Evolutionary conservation across 2,329 filamentous ascomycete species (phyloP), one percentile per base, ranked within the genome.

Genomic region (Botrytis byssoidea): DNA sequence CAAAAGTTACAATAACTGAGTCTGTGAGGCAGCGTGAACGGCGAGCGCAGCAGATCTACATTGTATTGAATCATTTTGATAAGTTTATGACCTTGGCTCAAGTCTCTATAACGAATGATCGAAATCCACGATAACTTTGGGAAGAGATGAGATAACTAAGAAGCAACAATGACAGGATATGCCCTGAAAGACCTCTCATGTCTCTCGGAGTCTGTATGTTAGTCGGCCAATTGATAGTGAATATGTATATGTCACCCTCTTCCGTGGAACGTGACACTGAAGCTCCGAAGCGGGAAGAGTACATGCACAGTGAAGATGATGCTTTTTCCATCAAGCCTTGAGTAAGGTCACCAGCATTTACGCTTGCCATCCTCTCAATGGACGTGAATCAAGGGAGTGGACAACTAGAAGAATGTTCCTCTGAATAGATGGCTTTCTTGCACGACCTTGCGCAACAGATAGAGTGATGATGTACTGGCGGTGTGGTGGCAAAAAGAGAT

Each of bases 81-180:
- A 66, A 60, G 32, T 71, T 51, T 37, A 71, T 66, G 59, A 55
- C 70, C 70, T 71, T 71, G 70, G 60, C 70, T 51, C 46, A 44
- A 42, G 35, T 55, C 55, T 55, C 46, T 57, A 20, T n/a, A 71
- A 66, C 70, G 37, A 66, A 66, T 71, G 70, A 71, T 57, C n/a
- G 59, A 57, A 71, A 66, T 66, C 60, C 70, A 71, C 70, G 70
- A 71, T 55, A 66, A 55, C 70, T 40, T 55, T 20, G 55, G 18
- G 42, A 63, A 66, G 44, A 71, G 37, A 67, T 51, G 60, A 46
- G 46, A 55, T n/a, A 44, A 37, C 5, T 37, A 40, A 71, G 70
- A 71, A 35, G 70, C 46, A 71, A 42, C 22, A 40, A 71, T 66
- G 60, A 42, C 60, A 37, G 46, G 70, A 66, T 67, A 57, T 66